Conservation (phyloP, 176 grass and related monocot genomes). For the Aegilops longissima region DNA sequence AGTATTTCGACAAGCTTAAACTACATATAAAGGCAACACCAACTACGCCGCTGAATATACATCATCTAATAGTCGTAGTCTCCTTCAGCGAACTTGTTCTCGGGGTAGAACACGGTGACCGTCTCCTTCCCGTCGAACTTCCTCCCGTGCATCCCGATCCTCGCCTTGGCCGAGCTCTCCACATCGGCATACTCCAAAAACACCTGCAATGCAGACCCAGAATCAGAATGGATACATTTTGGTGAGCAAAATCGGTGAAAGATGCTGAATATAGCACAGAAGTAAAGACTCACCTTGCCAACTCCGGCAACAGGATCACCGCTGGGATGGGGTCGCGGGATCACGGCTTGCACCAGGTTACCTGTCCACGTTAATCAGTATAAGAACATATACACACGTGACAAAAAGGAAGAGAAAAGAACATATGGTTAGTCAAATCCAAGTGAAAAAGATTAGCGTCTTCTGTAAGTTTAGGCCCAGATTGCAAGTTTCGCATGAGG, state of each 20-base stretch:
- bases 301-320: slow-evolving; percentile 64
- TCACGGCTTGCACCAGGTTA: slow-evolving; percentile 85
- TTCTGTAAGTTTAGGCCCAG: slow-evolving; percentile 50
- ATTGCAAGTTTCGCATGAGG: slow-evolving; percentile 68
- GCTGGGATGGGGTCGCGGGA: slow-evolving; percentile 69
- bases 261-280: neutral
- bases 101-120: slow-evolving; percentile 64
- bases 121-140: slow-evolving; percentile 81
- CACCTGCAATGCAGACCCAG: slow-evolving; percentile 43
- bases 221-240: neutral
- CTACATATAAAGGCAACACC: neutral
- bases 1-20: neutral
- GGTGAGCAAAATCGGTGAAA: neutral
- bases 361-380: slow-evolving; percentile 52
- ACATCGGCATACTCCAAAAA: slow-evolving; percentile 90
- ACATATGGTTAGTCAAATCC: slow-evolving; percentile 27
- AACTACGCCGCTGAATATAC: neutral
- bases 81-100: slow-evolving; percentile 68
- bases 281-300: slow-evolving; percentile 66
- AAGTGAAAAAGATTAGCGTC: slow-evolving; percentile 37
- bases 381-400: slow-evolving; percentile 8
- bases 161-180: slow-evolving; percentile 62
- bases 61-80: slow-evolving; percentile 54
- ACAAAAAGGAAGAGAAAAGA: neutral
- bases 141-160: slow-evolving; percentile 65